Percentiles rank a stretch among this genome's conserved stretches.
Conservation (phyloP, 1,284 basidiomycete species). For the Agroathelia rolfsii region DNA sequence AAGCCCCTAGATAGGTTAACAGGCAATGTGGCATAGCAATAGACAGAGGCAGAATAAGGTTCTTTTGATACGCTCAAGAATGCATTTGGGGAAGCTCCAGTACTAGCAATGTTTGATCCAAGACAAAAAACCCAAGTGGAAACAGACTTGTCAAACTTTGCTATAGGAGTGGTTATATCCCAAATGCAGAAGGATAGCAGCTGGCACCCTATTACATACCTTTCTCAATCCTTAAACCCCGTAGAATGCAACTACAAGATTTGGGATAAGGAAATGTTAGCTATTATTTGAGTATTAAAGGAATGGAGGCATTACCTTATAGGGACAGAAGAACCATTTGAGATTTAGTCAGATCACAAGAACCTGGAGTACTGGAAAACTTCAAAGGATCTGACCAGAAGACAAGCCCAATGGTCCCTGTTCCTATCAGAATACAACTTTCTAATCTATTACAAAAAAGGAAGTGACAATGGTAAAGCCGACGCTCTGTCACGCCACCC, state of each 20-base stretch:
- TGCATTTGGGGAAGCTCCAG: too few relatives aligned
- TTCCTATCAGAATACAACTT: constrained; percentile 25
- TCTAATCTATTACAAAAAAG: constrained; percentile 24
- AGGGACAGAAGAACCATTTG: constrained; percentile 21
- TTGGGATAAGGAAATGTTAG: constrained; percentile 27
- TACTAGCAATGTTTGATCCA: too few relatives aligned
- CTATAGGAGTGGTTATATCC: too few relatives aligned
- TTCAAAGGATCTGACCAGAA: constrained; percentile 23
- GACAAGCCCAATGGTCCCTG: constrained; percentile 29
- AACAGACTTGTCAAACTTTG: too few relatives aligned
- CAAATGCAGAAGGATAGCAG: too few relatives aligned
- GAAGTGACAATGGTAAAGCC: constrained; percentile 25
- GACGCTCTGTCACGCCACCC: constrained; percentile 24
- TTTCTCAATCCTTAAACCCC: too few relatives aligned
- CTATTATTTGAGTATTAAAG: constrained; percentile 23
- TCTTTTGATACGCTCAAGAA: too few relatives aligned
- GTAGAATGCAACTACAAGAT: constrained; percentile 28
- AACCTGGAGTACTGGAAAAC: constrained; percentile 26
- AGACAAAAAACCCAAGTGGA: too few relatives aligned
- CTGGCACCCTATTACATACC: too few relatives aligned
- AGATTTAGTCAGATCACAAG: constrained; percentile 28
- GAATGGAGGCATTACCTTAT: constrained; percentile 26
- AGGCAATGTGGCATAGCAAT: too few relatives aligned
- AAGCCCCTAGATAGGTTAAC: too few relatives aligned
- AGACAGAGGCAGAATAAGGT: too few relatives aligned